Evolutionary conservation across 306 rosid genomes (phyloP).

Genomic region (Quercus robur): DNA sequence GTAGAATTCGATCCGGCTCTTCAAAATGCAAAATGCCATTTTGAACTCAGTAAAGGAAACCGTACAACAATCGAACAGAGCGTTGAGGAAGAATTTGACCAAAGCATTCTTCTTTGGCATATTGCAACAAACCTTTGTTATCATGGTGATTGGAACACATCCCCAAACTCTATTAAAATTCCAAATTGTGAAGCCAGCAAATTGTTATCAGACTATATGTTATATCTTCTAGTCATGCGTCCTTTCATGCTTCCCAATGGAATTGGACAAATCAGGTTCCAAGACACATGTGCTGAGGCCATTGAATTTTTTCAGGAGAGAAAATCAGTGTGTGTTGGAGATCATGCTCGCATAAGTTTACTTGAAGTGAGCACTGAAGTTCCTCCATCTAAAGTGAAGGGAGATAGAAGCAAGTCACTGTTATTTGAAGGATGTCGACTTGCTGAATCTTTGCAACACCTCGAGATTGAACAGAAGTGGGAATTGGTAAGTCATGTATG

Average conservation of each 20-base stretch:
- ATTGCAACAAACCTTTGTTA: too few relatives aligned
- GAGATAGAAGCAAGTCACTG: conserved; percentile 32
- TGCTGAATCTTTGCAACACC: background rate
- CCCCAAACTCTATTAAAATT: background rate
- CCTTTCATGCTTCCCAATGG: conserved; percentile 33
- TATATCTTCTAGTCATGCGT: conserved; percentile 24
- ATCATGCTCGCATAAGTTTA: background rate
- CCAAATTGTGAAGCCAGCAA: conserved; percentile 7
- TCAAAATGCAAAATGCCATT: too few relatives aligned
- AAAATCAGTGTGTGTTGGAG: background rate
- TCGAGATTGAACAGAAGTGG: conserved; percentile 4
- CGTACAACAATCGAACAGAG: too few relatives aligned
- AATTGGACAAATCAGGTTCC: conserved; percentile 25
- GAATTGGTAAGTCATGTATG: conserved; percentile 18
- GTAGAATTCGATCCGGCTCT: too few relatives aligned
- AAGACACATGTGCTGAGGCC: conserved; percentile 41
- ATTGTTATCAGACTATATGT: conserved; percentile 24
- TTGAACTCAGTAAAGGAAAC: too few relatives aligned
- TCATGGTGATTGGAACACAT: too few relatives aligned
- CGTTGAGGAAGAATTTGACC: too few relatives aligned
- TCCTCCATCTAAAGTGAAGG: conserved; percentile 29
- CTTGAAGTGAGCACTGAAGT: background rate
- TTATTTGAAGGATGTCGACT: conserved; percentile 23
- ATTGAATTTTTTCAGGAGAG: conserved; percentile 16
- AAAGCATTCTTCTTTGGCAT: too few relatives aligned